Evolutionary conservation across 768 basidiomycete species (phyloP).

Genomic region (Fibroporia radiculosa): DNA sequence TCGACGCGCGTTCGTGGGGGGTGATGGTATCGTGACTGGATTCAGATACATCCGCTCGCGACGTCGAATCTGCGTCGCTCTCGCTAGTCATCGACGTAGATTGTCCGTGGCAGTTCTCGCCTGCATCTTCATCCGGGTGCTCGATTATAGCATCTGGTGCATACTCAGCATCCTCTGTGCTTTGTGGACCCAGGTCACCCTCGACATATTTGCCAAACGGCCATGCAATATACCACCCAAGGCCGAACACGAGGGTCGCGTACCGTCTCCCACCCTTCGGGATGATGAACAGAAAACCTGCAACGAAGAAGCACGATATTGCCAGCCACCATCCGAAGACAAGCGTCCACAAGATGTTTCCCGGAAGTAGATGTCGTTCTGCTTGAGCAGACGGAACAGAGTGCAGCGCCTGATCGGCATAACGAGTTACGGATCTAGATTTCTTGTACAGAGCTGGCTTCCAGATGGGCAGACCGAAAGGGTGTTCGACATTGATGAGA

Average conservation of each 20-base stretch:
- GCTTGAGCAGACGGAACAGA: constrained; percentile 88
- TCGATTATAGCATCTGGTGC: constrained; percentile 11
- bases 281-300: constrained; percentile 60
- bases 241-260: constrained; percentile 77
- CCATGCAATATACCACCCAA: constrained; percentile 97
- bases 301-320: constrained; percentile 56
- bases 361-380: constrained; percentile 86
- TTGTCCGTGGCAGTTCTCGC: constrained; percentile 24
- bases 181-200: constrained; percentile 45
- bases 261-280: constrained; percentile 82
- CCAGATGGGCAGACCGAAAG: constrained; percentile 99
- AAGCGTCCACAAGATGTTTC: constrained; percentile 89
- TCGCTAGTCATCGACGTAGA: constrained; percentile 22
- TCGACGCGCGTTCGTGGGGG: not conserved
- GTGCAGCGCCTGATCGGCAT: constrained; percentile 93
- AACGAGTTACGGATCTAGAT: constrained; percentile 89
- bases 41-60: constrained; percentile 1
- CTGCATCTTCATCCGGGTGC: constrained; percentile 29
- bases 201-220: constrained; percentile 99
- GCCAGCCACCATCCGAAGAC: constrained; percentile 94
- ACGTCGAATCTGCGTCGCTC: constrained; percentile 19
- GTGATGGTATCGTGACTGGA: constrained; percentile 10
- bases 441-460: constrained; percentile 99
- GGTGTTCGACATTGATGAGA: constrained; percentile 97
- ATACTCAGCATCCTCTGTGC: constrained; percentile 23